Base-by-base conservation (phyloP, 2,329 filamentous ascomycete species). In the Massarina eburnea region DNA sequence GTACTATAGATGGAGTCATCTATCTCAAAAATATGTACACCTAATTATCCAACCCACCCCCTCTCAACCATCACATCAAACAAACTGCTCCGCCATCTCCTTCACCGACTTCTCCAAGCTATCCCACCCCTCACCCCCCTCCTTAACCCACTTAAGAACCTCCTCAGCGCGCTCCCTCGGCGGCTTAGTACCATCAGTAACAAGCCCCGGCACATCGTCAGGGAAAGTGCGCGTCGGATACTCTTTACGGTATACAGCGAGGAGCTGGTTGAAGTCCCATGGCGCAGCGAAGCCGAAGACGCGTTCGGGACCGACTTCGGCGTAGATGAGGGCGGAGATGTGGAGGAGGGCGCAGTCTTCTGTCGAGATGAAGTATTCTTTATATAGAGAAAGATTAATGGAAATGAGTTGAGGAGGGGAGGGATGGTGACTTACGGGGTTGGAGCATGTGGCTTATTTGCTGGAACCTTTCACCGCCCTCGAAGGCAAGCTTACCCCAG, bases 231-330 rank as follows among this genome's bases (percentile, higher is more conserved):
- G 69, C 2, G 71, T 60, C 0, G 78, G 77, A 36, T 68, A 68
- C 3, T 71, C 21, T 34, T 70, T 66, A 21, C 68, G 59, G 32
- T 75, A 57, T 8, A 72, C 60, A 0, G 46, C 54, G 8, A 79
- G 50, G 14, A 80, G 52, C 2, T 72, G 55, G 17, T 78, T 76
- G 62, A 72, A 78, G 36, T 68, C 78, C 45, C 71, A 77, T 0
- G 71, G 72, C 1, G 71, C 65, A 0, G 76, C 78, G 41, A 78
- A 80, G 1, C 68, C 81, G 55, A 83, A 81, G 8, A 85, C 59
- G 1, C 82, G 74, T 54, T 83, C 74, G 0, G 71, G 70, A 2
- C 64, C 48, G 0, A 82, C 71, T 0, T 71, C 66, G 0, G 71
- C 66, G 18, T 79, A 66, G 0, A 81, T 66, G 7, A 79, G 64